A percentile compares a stretch with the other conserved stretches of the same genome.
Conservation (phyloP, 2,329 filamentous ascomycete species). For the Paraphoma sp. region DNA sequence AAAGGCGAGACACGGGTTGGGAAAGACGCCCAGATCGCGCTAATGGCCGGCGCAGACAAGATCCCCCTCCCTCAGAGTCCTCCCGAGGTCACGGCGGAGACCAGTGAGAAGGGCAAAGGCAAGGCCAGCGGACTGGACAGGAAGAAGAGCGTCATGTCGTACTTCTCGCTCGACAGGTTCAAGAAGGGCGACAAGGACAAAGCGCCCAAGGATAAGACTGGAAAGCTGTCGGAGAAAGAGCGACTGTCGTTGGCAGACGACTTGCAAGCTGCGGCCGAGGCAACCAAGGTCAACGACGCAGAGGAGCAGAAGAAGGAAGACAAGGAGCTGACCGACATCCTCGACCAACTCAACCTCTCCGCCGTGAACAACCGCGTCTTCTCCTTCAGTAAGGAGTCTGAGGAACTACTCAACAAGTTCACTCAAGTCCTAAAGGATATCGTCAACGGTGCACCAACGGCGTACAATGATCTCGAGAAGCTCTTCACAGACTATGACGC, state of each 20-base stretch:
- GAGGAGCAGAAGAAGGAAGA: slow-evolving; percentile 62
- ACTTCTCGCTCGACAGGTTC: slow-evolving; percentile 41
- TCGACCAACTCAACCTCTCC: slow-evolving; percentile 83
- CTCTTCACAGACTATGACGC: slow-evolving; percentile 68
- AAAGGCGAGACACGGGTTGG: slow-evolving; percentile 43
- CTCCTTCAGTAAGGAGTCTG: slow-evolving; percentile 81
- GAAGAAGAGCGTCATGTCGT: slow-evolving; percentile 49
- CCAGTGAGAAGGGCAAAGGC: slow-evolving; percentile 30
- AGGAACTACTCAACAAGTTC: slow-evolving; percentile 82
- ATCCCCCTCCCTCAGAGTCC: slow-evolving; percentile 60
- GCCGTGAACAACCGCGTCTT: slow-evolving; percentile 87
- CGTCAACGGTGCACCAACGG: slow-evolving; percentile 89
- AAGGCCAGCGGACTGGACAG: slow-evolving; percentile 39
- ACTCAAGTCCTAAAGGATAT: slow-evolving; percentile 91
- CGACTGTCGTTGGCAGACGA: slow-evolving; percentile 44
- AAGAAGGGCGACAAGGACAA: slow-evolving; percentile 37
- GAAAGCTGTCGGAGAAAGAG: slow-evolving; percentile 45
- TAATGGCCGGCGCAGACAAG: slow-evolving; percentile 55
- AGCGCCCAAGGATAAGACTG: slow-evolving; percentile 24
- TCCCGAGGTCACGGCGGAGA: slow-evolving; percentile 38
- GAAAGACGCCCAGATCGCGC: slow-evolving; percentile 54
- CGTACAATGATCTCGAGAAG: slow-evolving; percentile 85
- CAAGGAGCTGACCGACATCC: slow-evolving; percentile 76
- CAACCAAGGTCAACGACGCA: slow-evolving; percentile 39
- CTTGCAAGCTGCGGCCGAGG: slow-evolving; percentile 42